Base-by-base conservation (phyloP, 2,329 filamentous ascomycete species). In the Fusarium concolor region DNA sequence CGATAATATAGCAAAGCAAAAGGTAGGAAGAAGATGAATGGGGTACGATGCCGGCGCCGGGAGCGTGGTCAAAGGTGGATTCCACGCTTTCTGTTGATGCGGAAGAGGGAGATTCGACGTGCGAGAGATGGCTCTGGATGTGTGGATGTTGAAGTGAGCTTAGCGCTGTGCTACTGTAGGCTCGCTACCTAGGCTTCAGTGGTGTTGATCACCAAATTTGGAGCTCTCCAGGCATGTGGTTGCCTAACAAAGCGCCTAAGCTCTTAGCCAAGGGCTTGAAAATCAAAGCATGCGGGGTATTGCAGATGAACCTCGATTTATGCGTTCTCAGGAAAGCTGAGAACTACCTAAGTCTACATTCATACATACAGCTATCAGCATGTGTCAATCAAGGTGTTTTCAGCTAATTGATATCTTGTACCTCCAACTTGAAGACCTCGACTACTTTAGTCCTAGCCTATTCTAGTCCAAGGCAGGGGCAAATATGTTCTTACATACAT, bases 41-140 rank as follows among this genome's bases (percentile, higher is more conserved):
- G 43, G 53, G 47, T 50, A 68, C 57, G 57, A 70, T 68, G 62
- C 56, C 68, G 67, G 67, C 62, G 62, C 65, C 59, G 65, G 65
- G 57, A 59, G 62, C 49, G 61, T 66, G 56, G 65, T 68, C 55
- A 49, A 67, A 53, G 54, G 65, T 65, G 65, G 66, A 65, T 68
- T 68, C 53, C 53, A 67, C 59, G 38, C 41, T 64, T 45, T 67
- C 56, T 67, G 55, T 46, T 62, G 56, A 49, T 63, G 39, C 61
- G 51, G 51, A 65, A 62, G 65, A 52, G 65, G 54, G 54, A 63
- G 57, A 60, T 62, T 65, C 29, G 44, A 24, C 57, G 53, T 60
- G 65, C 42, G 59, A 62, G 58, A 50, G 29, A 41, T 33, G 44
- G 26, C 31, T 45, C 43, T 50, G 44, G 39, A 38, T 31, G 47